Evolutionary conservation across 176 grass and related monocot genomes (phyloP).

Genomic region (Cymbopogon citratus): DNA sequence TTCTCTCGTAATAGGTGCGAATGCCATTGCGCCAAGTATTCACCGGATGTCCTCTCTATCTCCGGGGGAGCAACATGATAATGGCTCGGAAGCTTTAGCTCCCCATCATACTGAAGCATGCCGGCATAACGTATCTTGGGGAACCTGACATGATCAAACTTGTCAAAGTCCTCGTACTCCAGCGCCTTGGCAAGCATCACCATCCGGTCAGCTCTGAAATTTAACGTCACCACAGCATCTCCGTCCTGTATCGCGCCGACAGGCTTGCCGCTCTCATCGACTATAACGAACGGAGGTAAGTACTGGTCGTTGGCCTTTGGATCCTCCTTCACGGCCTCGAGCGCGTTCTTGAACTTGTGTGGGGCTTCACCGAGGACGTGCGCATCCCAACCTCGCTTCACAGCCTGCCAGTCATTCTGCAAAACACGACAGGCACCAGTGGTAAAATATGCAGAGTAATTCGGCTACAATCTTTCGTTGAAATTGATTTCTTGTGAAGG

Average conservation of each 20-base stretch:
- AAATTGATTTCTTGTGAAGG: too few relatives aligned
- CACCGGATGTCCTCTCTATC: constrained; percentile 77
- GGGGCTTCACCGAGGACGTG: constrained; percentile 90
- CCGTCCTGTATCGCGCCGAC: constrained; percentile 70
- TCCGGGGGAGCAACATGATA: constrained; percentile 83
- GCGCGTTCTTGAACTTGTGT: constrained; percentile 53
- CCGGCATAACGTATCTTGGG: constrained; percentile 77
- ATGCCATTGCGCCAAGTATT: constrained; percentile 80
- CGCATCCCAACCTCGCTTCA: constrained; percentile 93
- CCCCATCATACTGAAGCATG: constrained; percentile 88
- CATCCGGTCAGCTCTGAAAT: constrained; percentile 90
- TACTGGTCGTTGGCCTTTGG: constrained; percentile 75
- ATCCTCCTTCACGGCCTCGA: constrained; percentile 71
- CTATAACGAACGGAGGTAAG: constrained; percentile 72
- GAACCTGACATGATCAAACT: constrained; percentile 59
- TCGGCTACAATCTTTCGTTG: too few relatives aligned
- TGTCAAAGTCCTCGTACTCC: constrained; percentile 70
- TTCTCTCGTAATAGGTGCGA: constrained; percentile 53
- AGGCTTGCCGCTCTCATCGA: constrained; percentile 56
- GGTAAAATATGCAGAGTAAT: too few relatives aligned
- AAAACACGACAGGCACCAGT: not conserved
- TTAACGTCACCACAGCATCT: constrained; percentile 83
- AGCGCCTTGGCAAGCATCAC: constrained; percentile 80
- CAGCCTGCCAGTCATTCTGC: constrained; percentile 92
- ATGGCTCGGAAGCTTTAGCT: constrained; percentile 69